Evolutionary conservation across 2,329 filamentous ascomycete species (phyloP).

Genomic region (Colletotrichum sp.): DNA sequence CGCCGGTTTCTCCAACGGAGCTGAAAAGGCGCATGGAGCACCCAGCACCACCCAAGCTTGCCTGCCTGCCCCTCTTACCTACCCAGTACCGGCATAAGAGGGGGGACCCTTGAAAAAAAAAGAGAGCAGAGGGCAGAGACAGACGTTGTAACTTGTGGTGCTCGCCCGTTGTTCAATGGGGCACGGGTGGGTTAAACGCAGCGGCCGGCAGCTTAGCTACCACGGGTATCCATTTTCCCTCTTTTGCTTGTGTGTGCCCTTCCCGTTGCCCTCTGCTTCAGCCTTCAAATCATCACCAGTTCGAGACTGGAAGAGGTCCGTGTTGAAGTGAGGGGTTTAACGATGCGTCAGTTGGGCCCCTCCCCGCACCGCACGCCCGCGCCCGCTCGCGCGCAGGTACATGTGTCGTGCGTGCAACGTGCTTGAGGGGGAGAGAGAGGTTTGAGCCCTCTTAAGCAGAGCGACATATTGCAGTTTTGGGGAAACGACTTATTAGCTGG

Average conservation of each 20-base stretch:
- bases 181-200: not conserved
- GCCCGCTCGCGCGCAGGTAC: not conserved
- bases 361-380: not conserved
- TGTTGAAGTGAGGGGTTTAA: constrained; percentile 7
- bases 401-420: not conserved
- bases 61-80: not conserved
- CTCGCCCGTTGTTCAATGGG: not conserved
- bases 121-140: no score
- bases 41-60: not conserved
- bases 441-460: not conserved
- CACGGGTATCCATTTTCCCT: not conserved
- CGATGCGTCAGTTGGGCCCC: not conserved
- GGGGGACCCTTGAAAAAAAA: not conserved
- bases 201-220: not conserved
- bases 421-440: not conserved
- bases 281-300: not conserved
- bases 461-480: not conserved
- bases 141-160: not conserved
- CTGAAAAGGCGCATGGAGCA: not conserved
- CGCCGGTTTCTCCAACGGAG: not conserved
- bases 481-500: not conserved
- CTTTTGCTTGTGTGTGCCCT: not conserved
- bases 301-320: constrained; percentile 1
- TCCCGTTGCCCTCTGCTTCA: not conserved
- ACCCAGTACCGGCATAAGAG: constrained; percentile 6